Percentiles rank a stretch among this genome's conserved stretches.
phyloP scores from a whole-genome alignment of 306 rosid genomes.

The Prunus fruticosa region DNA sequence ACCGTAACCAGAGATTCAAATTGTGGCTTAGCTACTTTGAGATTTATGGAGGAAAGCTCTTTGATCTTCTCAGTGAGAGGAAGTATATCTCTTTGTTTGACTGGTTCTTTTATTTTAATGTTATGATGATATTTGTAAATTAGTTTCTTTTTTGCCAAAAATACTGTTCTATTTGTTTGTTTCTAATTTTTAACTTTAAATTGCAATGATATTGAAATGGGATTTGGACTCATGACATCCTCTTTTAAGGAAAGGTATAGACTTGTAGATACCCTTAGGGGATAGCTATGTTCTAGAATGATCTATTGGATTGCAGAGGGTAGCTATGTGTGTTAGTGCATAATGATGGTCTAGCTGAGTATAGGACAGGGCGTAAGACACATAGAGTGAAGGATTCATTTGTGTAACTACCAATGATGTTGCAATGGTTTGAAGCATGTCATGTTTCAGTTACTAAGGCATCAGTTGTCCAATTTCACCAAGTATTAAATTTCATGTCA shows the following conservation, averaged over 20 bases:
- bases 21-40: slow-evolving; percentile 99
- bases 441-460: no score
- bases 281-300: not conserved
- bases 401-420: not conserved
- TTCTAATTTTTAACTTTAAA: not conserved
- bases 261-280: not conserved
- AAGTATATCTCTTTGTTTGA: slow-evolving; percentile 42
- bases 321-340: slow-evolving; percentile 1
- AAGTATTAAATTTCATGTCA: no score
- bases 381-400: not conserved
- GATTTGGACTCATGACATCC: not conserved
- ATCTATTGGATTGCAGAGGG: not conserved
- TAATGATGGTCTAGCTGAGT: not conserved
- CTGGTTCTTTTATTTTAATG: not conserved
- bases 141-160: not conserved
- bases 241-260: not conserved
- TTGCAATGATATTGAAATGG: not conserved
- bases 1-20: slow-evolving; percentile 88
- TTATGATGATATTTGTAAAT: not conserved
- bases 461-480: no score
- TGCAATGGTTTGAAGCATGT: no score
- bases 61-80: slow-evolving; percentile 92
- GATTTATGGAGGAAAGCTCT: slow-evolving; percentile 95
- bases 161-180: not conserved
- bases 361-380: not conserved